Evolutionary conservation across 257 asterid genomes (phyloP).

Genomic region (Solanum arcanum): DNA sequence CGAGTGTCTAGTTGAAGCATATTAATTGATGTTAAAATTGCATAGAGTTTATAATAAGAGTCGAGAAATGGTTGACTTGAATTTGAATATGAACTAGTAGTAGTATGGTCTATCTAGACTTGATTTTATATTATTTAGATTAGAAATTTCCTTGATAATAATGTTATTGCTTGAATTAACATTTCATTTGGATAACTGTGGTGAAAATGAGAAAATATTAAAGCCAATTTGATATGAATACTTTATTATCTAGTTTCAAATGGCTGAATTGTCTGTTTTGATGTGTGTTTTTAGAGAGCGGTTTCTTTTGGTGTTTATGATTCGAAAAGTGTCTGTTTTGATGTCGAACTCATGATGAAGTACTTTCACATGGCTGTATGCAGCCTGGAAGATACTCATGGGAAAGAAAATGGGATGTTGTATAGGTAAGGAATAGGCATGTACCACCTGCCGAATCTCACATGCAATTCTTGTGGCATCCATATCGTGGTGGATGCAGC

Average conservation of each 20-base stretch:
- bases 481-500: not conserved
- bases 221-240: not conserved
- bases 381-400: not conserved
- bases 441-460: not conserved
- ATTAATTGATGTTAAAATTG: not conserved
- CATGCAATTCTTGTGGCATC: constrained; percentile 2
- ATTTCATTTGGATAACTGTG: not conserved
- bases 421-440: not conserved
- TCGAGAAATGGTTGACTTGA: not conserved
- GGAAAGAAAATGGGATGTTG: constrained; percentile 1
- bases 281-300: not conserved
- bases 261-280: not conserved
- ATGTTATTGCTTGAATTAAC: not conserved
- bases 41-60: not conserved
- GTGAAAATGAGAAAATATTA: not conserved
- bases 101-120: not conserved
- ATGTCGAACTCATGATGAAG: not conserved
- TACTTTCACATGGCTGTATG: not conserved
- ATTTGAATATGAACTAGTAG: not conserved
- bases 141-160: not conserved
- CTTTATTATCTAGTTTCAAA: not conserved
- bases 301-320: no score
- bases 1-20: not conserved
- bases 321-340: not conserved
- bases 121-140: not conserved